These are phyloP conservation scores for Scopulariopsis brevicaulis DNA, from an alignment of 2,329 filamentous ascomycete genomes.

Conservation along the genomic window DNA sequence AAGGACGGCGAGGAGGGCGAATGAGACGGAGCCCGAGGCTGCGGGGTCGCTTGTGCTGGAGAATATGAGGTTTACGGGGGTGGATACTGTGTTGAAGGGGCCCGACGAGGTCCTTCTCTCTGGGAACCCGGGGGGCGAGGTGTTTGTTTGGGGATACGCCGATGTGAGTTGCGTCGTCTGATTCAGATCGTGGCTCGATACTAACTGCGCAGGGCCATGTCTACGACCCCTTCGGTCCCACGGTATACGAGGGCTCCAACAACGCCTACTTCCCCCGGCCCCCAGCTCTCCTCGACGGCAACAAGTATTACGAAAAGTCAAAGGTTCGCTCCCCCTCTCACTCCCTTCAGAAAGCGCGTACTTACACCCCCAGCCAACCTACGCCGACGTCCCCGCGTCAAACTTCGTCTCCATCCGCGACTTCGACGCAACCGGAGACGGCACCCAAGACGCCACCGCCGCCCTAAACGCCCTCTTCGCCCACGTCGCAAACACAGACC, in stretches of 20 bases:
- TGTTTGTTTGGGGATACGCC: conserved; percentile 28
- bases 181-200: neutral
- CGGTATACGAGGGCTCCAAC: conserved; percentile 34
- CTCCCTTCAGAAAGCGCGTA: neutral
- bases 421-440: conserved; percentile 61
- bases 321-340: conserved; percentile 26
- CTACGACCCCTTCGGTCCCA: conserved; percentile 39
- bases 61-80: conserved; percentile 28
- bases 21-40: conserved; percentile 19
- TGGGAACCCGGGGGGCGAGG: conserved; percentile 33
- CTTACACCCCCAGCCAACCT: conserved; percentile 44
- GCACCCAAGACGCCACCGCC: conserved; percentile 61
- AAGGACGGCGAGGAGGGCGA: conserved; percentile 40
- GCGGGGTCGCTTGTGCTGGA: conserved; percentile 33
- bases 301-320: conserved; percentile 57
- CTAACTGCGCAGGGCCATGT: conserved; percentile 41
- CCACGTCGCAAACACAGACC: conserved; percentile 35
- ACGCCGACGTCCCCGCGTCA: conserved; percentile 43
- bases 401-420: conserved; percentile 60
- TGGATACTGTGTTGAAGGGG: conserved; percentile 20
- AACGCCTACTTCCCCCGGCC: conserved; percentile 34
- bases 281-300: conserved; percentile 37
- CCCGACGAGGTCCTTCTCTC: conserved; percentile 37
- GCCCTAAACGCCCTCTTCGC: conserved; percentile 55
- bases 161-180: conserved; percentile 6